Evolutionary conservation across 176 grass and related monocot genomes (phyloP), one percentile per base, ranked within the genome.

Genomic region (Cocos nucifera): DNA sequence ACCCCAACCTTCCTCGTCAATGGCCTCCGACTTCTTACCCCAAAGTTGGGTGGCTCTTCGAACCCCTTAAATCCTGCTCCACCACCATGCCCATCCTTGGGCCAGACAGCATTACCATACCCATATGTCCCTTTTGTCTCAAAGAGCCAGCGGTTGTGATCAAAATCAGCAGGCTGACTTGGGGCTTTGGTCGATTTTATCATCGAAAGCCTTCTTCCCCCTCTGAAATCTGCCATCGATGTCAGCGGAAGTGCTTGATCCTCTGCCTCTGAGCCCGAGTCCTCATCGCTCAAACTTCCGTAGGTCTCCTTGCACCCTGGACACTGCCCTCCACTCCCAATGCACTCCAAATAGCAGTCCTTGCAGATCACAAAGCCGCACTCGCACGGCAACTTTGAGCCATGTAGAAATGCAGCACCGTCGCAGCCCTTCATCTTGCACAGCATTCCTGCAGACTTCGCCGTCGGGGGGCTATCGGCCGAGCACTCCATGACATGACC

Each of bases 91-190:
- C 70, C 81, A 15, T 89, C 82, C 78, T 87, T 98, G 1, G 87
- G 93, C 93, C 93, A 98, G 16, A 98, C 80, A 0, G 87, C 93
- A 32, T 92, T 98, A 17, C 93, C 93, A 48, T 98, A 98, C 7
- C 93, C 87, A 17, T 98, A 98, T 12, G 93, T 98, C 10, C 93
- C 93, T 63, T 98, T 98, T 4, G 93, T 98, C 87, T 98, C 93
- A 62, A 92, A 98, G 22, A 98, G 80, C 93, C 93, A 98, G 8
- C 87, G 64, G 5, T 80, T 71, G 49, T 98, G 93, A 60, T 98
- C 93, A 59, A 98, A 98, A 4, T 98, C 93, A 7, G 70, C 78
- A 1, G 81, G 81, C 19, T 73, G 50, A 19, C 44, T 52, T 66
- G 87, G 76, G 7, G 82, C 15, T 69, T 98, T 98, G 61, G 85